Percentiles rank a stretch among this genome's conserved stretches.
Conservation (phyloP, 192 early-diverging fungal genomes). For the Backusella liffmaniae region DNA sequence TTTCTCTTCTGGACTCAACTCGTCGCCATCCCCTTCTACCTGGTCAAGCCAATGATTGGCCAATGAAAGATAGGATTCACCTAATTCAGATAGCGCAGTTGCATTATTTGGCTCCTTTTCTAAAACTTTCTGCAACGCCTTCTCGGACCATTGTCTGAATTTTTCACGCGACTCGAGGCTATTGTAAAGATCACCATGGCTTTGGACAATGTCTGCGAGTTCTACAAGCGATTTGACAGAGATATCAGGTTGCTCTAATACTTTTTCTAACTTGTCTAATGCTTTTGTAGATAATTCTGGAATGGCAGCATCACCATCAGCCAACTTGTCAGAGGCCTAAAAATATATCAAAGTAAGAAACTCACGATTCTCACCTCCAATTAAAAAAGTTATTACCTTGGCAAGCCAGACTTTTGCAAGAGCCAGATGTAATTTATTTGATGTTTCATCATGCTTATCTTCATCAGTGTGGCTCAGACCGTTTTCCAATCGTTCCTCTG, state of each 20-base stretch:
- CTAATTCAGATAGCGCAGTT: constrained; percentile 20
- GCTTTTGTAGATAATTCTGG: constrained; percentile 13
- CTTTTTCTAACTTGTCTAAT: constrained; percentile 8
- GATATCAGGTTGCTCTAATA: neutral
- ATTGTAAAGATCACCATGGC: constrained; percentile 27
- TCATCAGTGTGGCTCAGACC: constrained; percentile 20
- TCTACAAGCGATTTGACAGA: constrained; percentile 4
- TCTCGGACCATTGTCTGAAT: constrained; percentile 22
- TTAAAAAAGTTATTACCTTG: constrained; percentile 17
- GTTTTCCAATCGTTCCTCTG: constrained; percentile 29
- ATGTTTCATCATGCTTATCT: neutral
- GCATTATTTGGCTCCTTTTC: constrained; percentile 16
- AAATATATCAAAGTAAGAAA: neutral
- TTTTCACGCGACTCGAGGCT: neutral
- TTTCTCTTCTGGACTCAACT: constrained; percentile 21
- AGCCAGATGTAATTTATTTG: constrained; percentile 8
- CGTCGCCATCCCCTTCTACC: constrained; percentile 8
- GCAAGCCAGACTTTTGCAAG: constrained; percentile 25
- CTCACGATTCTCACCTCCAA: too few species aligned
- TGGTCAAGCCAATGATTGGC: constrained; percentile 32
- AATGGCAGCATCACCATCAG: neutral
- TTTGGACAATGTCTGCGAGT: constrained; percentile 21
- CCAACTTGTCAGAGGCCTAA: constrained; percentile 1
- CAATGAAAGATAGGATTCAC: constrained; percentile 23
- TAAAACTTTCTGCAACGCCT: constrained; percentile 2